Base-by-base conservation (phyloP, 2,329 filamentous ascomycete genomes). In the Colletotrichum australisinense region DNA sequence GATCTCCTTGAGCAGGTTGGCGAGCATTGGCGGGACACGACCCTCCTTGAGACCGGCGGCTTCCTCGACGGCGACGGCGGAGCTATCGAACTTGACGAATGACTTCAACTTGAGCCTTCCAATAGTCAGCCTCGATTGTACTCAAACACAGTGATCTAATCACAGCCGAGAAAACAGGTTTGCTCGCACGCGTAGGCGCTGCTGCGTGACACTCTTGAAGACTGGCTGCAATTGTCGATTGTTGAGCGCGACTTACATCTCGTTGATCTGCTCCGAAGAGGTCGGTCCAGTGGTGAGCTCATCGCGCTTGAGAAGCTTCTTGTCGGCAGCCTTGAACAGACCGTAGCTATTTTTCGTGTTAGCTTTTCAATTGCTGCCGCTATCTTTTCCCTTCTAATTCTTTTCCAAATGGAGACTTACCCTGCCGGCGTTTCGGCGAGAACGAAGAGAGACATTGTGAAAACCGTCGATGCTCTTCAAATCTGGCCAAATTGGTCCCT, bases 281-380 rank as follows among this genome's bases (percentile, higher is more conserved):
- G 92, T 90, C 75, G 95, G 89, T 83, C 97, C 92, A 76, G 91
- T 88, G 67, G 90, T 89, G 76, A 97, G 85, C 81, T 95, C 92
- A 85, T 96, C 93, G 80, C 93, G 92, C 85, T 97, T 97, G 77
- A 99, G 89, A 73, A 98, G 90, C 89, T 98, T 98, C 91, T 98
- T 98, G 90, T 98, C 96, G 84, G 95, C 95, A 79, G 96, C 94
- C 90, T 99, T 98, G 88, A 99, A 95, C 84, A 99, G 91, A 85
- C 95, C 97, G 88, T 98, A 98, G 84, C 97, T 97, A 63, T 35
- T 49, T 42, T 12, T 63, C n/a, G 55, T 22, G 70, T 74, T 58
- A 74, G 64, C 63, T 49, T 58, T 49, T 14, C 24, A 52, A 35
- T 24, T 28, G 22, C 28, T 32, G 2, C 22, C 24, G 52, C 26